Percentiles rank a stretch among this genome's conserved stretches.
phyloP scores from a whole-genome alignment of 2,329 filamentous ascomycete genomes.

The Whalleya microplaca region DNA sequence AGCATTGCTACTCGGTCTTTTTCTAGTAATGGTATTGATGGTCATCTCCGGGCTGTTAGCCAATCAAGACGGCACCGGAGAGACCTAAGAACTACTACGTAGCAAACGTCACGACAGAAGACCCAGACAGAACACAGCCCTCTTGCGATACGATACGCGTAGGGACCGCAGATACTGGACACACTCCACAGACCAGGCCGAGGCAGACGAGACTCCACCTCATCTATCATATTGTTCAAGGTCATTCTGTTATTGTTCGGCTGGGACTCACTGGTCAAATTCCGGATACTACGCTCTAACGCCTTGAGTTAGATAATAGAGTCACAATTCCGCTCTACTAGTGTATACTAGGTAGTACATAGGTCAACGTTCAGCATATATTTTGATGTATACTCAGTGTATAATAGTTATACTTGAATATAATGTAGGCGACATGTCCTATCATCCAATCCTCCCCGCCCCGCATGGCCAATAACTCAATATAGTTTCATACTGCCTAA shows the following conservation, averaged over 20 bases:
- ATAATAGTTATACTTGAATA: too few relatives aligned
- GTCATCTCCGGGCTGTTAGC: slow-evolving; percentile 2
- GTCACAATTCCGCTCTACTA: too few relatives aligned
- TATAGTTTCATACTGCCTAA: too few relatives aligned
- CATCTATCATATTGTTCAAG: too few relatives aligned
- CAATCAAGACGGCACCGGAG: neutral
- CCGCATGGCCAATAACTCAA: neutral
- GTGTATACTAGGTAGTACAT: too few relatives aligned
- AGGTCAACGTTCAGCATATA: too few relatives aligned
- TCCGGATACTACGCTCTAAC: too few relatives aligned
- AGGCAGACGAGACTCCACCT: neutral
- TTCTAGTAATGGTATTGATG: neutral
- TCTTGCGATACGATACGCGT: neutral
- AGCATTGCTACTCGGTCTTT: neutral
- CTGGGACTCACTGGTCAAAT: too few relatives aligned
- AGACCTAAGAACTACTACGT: neutral
- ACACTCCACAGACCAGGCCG: neutral
- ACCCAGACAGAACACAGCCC: neutral
- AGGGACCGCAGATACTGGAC: neutral
- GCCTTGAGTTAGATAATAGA: too few relatives aligned
- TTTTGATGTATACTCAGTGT: too few relatives aligned
- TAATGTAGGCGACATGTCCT: neutral
- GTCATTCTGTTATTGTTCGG: too few relatives aligned
- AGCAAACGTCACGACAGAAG: neutral
- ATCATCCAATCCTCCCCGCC: neutral